Evolutionary conservation across 306 rosid genomes (phyloP).

Genomic region (Carpinus fangiana): DNA sequence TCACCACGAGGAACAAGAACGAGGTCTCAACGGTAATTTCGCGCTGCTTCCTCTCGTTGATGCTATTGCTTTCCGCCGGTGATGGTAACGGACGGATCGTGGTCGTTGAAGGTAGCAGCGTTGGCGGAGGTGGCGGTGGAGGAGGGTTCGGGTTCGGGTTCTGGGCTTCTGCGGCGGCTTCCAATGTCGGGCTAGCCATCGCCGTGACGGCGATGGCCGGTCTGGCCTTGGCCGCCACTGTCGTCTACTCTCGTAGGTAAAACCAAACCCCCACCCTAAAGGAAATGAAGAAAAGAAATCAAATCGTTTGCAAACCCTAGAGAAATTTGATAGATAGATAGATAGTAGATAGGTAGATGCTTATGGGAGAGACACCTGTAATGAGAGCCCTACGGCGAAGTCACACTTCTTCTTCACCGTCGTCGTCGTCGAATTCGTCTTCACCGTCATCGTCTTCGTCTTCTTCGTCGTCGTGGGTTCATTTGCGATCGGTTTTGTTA

Average conservation of each 20-base stretch:
- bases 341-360: constrained; percentile 36
- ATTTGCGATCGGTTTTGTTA: constrained; percentile 96
- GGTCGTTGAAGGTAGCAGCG: constrained; percentile 29
- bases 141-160: constrained; percentile 21
- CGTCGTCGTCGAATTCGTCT: constrained; percentile 38
- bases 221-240: constrained; percentile 40
- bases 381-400: constrained; percentile 88
- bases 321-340: background rate
- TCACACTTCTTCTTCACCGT: constrained; percentile 58
- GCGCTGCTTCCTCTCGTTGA: constrained; percentile 11
- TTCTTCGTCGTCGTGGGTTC: constrained; percentile 90
- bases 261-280: background rate
- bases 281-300: background rate
- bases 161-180: constrained; percentile 30
- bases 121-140: constrained; percentile 12
- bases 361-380: constrained; percentile 29
- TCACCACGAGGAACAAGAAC: too few species aligned
- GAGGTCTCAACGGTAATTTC: constrained; percentile 6
- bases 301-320: background rate
- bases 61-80: constrained; percentile 17
- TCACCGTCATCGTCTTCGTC: constrained; percentile 25
- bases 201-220: constrained; percentile 43
- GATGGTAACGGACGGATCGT: constrained; percentile 32
- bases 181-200: constrained; percentile 37
- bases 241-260: constrained; percentile 40